A percentile compares a stretch with the other conserved stretches of the same genome.
Evolutionary conservation across 2,329 filamentous ascomycete species (phyloP).

Genomic region (Mycogone perniciosa): DNA sequence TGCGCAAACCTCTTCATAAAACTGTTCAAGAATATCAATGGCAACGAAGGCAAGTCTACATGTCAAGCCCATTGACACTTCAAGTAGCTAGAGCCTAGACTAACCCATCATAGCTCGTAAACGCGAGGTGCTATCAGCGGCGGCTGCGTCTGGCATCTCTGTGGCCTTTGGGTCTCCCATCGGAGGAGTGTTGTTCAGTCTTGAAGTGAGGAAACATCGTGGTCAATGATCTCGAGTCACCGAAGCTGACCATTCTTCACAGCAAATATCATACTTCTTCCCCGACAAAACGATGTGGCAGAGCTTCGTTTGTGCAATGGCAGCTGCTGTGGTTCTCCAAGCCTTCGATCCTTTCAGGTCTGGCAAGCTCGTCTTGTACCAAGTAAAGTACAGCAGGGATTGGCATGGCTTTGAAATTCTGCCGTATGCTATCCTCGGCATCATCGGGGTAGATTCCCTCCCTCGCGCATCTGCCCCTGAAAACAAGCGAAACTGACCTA

Average conservation of each 20-base stretch:
- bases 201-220: slow-evolving; percentile 54
- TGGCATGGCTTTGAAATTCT: slow-evolving; percentile 95
- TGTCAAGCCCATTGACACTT: background rate
- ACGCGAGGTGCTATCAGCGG: slow-evolving; percentile 85
- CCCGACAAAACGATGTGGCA: slow-evolving; percentile 99
- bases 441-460: slow-evolving; percentile 57
- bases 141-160: slow-evolving; percentile 85
- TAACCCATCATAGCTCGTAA: slow-evolving; percentile 61
- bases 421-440: slow-evolving; percentile 78
- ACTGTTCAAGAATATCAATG: slow-evolving; percentile 69
- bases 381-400: slow-evolving; percentile 83
- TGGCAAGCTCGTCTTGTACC: slow-evolving; percentile 90
- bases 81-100: background rate
- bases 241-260: slow-evolving; percentile 1
- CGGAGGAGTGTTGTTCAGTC: slow-evolving; percentile 87
- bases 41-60: slow-evolving; percentile 66
- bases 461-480: slow-evolving; percentile 1
- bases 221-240: background rate
- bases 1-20: slow-evolving; percentile 94
- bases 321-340: slow-evolving; percentile 90
- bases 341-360: slow-evolving; percentile 91
- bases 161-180: slow-evolving; percentile 93
- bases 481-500: background rate
- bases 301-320: slow-evolving; percentile 98
- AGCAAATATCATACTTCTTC: slow-evolving; percentile 95